These are phyloP conservation scores for Atalantia buxifolia DNA, from an alignment of 345 rosid species.

Conservation along the genomic window DNA sequence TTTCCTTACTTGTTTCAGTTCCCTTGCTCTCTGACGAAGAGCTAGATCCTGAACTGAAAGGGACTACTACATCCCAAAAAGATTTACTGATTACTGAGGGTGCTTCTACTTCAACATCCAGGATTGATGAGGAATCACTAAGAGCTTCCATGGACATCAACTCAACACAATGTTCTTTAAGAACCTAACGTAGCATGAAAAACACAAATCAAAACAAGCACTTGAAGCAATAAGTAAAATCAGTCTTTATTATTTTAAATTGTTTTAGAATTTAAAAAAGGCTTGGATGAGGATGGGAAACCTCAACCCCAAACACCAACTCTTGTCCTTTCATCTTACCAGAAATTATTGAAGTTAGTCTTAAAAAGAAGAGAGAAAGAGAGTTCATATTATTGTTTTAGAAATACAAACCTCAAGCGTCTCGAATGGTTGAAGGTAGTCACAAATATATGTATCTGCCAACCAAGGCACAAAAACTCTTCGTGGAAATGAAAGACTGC, in stretches of 20 bases:
- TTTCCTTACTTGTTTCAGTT: conserved; percentile 2
- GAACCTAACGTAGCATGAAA: conserved; percentile 36
- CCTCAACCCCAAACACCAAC: too few species aligned
- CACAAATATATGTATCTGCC: conserved; percentile 55
- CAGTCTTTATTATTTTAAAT: not conserved
- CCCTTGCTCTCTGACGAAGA: conserved; percentile 24
- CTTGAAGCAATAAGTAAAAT: not conserved
- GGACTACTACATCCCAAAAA: conserved; percentile 60
- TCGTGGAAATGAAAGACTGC: conserved; percentile 58
- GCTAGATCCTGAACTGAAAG: conserved; percentile 20
- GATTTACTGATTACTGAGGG: conserved; percentile 38
- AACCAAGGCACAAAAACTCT: conserved; percentile 90
- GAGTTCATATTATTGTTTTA: not conserved
- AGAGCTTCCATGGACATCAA: conserved; percentile 70
- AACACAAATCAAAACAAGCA: not conserved
- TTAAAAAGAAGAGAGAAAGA: not conserved
- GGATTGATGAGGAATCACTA: conserved; percentile 39
- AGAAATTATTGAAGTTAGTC: too few species aligned
- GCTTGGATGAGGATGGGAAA: too few species aligned
- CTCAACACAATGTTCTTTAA: conserved; percentile 83
- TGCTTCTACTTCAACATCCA: conserved; percentile 64
- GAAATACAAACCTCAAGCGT: conserved; percentile 61
- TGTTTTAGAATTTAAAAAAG: too few species aligned
- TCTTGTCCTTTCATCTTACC: too few species aligned
- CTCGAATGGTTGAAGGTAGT: conserved; percentile 77